Evolutionary conservation across 1,284 basidiomycete genomes (phyloP).

Genomic region (Psilocybe mexicana): DNA sequence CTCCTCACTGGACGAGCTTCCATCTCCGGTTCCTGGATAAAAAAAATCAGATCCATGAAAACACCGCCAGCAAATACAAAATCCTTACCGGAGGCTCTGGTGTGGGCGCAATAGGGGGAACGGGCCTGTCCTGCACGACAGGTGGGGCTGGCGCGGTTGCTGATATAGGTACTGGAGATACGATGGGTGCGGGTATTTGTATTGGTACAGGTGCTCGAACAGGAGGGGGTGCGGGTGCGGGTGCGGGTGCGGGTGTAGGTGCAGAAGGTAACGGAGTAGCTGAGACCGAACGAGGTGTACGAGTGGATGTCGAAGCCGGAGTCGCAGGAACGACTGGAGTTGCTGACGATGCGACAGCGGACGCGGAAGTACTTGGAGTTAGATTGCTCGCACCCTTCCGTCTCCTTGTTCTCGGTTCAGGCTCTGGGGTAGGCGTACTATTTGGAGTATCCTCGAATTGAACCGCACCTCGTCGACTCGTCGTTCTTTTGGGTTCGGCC

Average conservation of each 20-base stretch:
- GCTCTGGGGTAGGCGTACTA: conserved; percentile 68
- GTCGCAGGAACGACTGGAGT: not conserved
- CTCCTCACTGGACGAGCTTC: conserved; percentile 38
- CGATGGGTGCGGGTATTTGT: conserved; percentile 28
- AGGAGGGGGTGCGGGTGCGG: conserved; percentile 12
- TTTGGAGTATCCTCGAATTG: conserved; percentile 51
- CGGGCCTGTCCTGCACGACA: not conserved
- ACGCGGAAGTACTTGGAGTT: not conserved
- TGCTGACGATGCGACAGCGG: not conserved
- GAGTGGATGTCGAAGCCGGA: conserved; percentile 5
- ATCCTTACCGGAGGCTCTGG: conserved; percentile 33
- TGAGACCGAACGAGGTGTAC: conserved; percentile 2
- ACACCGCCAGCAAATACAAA: no score
- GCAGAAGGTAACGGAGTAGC: conserved; percentile 26
- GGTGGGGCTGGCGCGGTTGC: conserved; percentile 1
- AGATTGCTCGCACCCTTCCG: conserved; percentile 30
- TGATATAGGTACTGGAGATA: not conserved
- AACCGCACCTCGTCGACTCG: conserved; percentile 32
- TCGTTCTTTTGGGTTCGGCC: conserved; percentile 30
- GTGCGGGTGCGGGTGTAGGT: conserved; percentile 35
- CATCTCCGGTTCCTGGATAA: conserved; percentile 26
- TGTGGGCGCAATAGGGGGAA: conserved; percentile 15
- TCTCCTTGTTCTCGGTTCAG: conserved; percentile 39
- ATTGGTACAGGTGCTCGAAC: conserved; percentile 28
- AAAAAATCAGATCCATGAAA: not conserved